A percentile compares a stretch with the other conserved stretches of the same genome.
Evolutionary conservation across 176 grass and related monocot genomes (phyloP).

Genomic region (Ampelocalamus luodianensis): DNA sequence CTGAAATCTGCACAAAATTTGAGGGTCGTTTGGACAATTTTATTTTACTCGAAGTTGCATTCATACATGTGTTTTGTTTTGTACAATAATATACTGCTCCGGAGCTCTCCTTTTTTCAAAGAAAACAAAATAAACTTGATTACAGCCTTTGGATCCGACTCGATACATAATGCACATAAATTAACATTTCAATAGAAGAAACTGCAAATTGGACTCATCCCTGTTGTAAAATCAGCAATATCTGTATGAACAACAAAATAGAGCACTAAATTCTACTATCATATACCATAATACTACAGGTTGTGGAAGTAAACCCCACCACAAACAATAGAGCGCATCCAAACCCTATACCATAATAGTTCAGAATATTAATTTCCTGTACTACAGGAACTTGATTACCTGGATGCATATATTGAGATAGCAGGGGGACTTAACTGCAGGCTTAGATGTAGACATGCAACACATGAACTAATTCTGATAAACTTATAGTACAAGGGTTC

Average conservation of each 20-base stretch:
- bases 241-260: not conserved
- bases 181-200: not conserved
- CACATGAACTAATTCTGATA: conserved; percentile 17
- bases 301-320: not conserved
- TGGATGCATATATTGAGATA: not conserved
- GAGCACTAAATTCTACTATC: not conserved
- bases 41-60: not conserved
- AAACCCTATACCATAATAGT: not conserved
- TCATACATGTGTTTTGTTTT: not conserved
- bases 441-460: conserved; percentile 6
- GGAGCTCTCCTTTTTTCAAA: not conserved
- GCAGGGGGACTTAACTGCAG: not conserved
- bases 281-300: not conserved
- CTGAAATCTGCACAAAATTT: not conserved
- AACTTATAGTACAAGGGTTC: conserved; percentile 26
- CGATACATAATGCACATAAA: not conserved
- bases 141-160: not conserved
- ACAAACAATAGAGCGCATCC: not conserved
- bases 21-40: not conserved
- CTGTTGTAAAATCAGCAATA: not conserved
- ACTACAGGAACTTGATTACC: not conserved
- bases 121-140: not conserved
- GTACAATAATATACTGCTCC: not conserved
- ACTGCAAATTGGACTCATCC: not conserved
- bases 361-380: not conserved